Conservation (phyloP, 441 rosid genomes). For the Pelargonium cotyledonis region DNA sequence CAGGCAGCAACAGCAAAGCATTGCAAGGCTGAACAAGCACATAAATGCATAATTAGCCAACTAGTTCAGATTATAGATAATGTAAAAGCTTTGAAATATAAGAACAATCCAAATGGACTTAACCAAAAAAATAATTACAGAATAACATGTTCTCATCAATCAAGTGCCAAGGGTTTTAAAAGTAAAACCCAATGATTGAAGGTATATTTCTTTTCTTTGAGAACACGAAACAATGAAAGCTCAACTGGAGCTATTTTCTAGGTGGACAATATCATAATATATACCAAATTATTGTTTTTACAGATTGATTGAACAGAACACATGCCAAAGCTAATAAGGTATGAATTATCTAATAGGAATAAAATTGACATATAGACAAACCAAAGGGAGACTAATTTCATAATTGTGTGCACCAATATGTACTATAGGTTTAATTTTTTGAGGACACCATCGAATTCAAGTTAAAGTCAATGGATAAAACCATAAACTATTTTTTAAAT, state of each 20-base stretch:
- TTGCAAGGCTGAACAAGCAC: neutral
- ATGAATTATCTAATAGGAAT: neutral
- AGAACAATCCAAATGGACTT: neutral
- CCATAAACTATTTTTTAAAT: too few relatives aligned
- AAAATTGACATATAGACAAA: neutral
- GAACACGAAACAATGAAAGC: neutral
- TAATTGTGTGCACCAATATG: neutral
- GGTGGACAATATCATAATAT: neutral
- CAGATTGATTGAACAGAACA: neutral
- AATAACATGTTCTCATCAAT: neutral
- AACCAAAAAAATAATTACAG: neutral
- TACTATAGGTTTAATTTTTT: neutral
- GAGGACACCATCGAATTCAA: neutral
- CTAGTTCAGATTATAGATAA: neutral
- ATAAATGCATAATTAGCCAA: neutral
- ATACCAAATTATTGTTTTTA: neutral
- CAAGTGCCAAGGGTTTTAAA: neutral
- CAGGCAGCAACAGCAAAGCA: conserved; percentile 5
- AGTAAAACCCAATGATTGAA: neutral
- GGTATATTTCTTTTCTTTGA: neutral
- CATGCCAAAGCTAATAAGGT: neutral
- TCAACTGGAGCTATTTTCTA: neutral
- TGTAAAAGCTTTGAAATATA: neutral
- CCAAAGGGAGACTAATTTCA: neutral
- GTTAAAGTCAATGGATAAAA: too few relatives aligned